Base-by-base conservation (phyloP, 495 filamentous ascomycete genomes). In the Penicillium macrosclerotiorum region DNA sequence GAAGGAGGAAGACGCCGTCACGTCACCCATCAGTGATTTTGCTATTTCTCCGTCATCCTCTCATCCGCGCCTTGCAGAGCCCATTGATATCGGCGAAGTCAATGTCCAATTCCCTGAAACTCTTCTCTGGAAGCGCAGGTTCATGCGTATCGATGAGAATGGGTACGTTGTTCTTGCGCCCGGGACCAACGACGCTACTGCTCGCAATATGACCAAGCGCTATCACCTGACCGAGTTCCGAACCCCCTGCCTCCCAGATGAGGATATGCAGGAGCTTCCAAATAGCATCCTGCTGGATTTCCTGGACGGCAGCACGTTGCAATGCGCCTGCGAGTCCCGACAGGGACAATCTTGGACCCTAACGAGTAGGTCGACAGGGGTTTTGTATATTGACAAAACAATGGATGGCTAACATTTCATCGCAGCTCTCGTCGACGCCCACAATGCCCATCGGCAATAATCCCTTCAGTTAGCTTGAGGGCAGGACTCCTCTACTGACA, bases 71-170 rank as follows among this genome's bases (percentile, higher is more conserved):
- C 36, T 47, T 13, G 30, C 49, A 1, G 45, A 66, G 25, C 77
- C 80, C 16, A 69, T 85, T 20, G 79, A 84, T 39, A 77, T 94
- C 61, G 90, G 91, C 29, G 90, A 95, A 57, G 83, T 95, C 38
- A 95, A 96, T 51, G 82, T 95, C 3, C 91, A 96, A 56, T 95
- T 96, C 57, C 90, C 91, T 1, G 91, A 94, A 61, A 91, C 84
- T 33, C 75, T 96, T 17, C 74, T 96, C 8, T 96, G 91, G 91
- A 95, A 95, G 67, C 84, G 89, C 37, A 81, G 90, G 38, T 83
- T 81, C 55, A 82, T 95, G 69, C 78, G 83, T 38, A 75, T 96
- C 35, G 87, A 94, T 60, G 77, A 76, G 46, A 73, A 84, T 35
- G 91, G 91, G 8, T 85, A 84, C 55, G 62, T 96, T 32, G 80